A percentile compares a stretch with the other conserved stretches of the same genome.
phyloP scores from a whole-genome alignment of 1,284 basidiomycete genomes.

The Golubevia sp. region DNA sequence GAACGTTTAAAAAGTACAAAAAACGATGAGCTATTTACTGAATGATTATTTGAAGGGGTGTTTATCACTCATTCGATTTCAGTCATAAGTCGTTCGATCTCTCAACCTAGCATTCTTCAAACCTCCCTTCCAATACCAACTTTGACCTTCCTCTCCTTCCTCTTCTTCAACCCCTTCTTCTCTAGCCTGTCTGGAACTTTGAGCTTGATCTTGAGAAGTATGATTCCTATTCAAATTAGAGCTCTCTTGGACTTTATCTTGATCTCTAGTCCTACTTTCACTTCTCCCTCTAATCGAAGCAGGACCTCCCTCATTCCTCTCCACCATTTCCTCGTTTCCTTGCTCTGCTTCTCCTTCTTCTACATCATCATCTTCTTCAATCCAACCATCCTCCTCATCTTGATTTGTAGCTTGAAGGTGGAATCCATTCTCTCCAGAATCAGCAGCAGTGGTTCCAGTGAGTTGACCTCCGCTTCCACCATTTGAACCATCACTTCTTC shows the following conservation, averaged over 20 bases:
- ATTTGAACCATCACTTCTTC: not conserved
- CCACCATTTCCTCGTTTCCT: slow-evolving; percentile 20
- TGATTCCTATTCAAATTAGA: not conserved
- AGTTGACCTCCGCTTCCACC: slow-evolving; percentile 8
- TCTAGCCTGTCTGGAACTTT: not conserved
- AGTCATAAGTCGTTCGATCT: slow-evolving; percentile 27
- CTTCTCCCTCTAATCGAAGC: too few relatives aligned
- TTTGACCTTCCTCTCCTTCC: slow-evolving; percentile 4
- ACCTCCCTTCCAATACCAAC: slow-evolving; percentile 47
- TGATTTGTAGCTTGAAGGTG: not conserved
- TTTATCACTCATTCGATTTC: not conserved
- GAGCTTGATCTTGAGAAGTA: not conserved
- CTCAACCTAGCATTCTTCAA: slow-evolving; percentile 31
- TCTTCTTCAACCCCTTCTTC: not conserved
- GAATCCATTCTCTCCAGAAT: not conserved
- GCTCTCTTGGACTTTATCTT: too few relatives aligned
- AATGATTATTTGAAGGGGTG: too few relatives aligned
- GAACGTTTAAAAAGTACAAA: too few relatives aligned
- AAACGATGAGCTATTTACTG: too few relatives aligned
- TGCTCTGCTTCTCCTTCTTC: not conserved
- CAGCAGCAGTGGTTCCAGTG: slow-evolving; percentile 10
- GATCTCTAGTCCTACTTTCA: too few relatives aligned
- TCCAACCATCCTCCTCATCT: slow-evolving; percentile 9
- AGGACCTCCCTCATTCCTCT: too few relatives aligned
- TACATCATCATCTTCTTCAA: slow-evolving; percentile 3